Base-by-base conservation (phyloP, 2,329 filamentous ascomycete genomes). In the Fonsecaea monophora region DNA sequence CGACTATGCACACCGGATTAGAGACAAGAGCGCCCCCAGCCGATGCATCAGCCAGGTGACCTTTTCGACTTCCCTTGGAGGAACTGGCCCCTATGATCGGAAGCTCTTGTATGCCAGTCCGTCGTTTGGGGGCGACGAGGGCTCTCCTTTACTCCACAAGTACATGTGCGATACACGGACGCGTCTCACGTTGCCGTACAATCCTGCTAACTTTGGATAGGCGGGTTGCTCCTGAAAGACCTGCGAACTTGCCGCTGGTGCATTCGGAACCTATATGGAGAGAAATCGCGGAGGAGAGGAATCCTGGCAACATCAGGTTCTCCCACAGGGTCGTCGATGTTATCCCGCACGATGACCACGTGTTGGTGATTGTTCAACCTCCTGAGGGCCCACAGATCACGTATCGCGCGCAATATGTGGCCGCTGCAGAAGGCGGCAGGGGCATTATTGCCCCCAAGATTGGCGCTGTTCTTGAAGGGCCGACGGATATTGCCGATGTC, bases 241-340 rank as follows among this genome's bases (percentile, higher is more conserved):
- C 62, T 13, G 35, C 42, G n/a, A 65, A 65, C 30, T 35, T 65
- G 12, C 62, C 62, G 9, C 62, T 60, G 8, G 76, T 78, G 15
- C 71, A 76, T 9, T 63, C 77, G n/a, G 77, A 79, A 68, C 77
- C 77, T 12, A 73, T 79, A 30, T 66, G 78, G 37, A 67, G 68
- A 30, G 57, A 66, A 34, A 64, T 73, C n/a, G 77, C 77, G 12
- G 60, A 62, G 25, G 73, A 75, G 62, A 67, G 77, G 35, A 78
- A 76, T 65, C 74, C 75, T 1, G 53, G 67, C 1, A 74, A 73
- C 4, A 45, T 65, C 18, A 34, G 25, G 30, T 65, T 65, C 48
- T 35, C 25, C 35, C 54, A 58, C 13, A 21, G 9, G n/a, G 62
- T 65, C 18, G 45, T 37, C 40, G 56, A 65, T 38, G 30, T 58